Evolutionary conservation across 2,329 filamentous ascomycete species (phyloP).

Genomic region (Fusarium chlamydosporum): DNA sequence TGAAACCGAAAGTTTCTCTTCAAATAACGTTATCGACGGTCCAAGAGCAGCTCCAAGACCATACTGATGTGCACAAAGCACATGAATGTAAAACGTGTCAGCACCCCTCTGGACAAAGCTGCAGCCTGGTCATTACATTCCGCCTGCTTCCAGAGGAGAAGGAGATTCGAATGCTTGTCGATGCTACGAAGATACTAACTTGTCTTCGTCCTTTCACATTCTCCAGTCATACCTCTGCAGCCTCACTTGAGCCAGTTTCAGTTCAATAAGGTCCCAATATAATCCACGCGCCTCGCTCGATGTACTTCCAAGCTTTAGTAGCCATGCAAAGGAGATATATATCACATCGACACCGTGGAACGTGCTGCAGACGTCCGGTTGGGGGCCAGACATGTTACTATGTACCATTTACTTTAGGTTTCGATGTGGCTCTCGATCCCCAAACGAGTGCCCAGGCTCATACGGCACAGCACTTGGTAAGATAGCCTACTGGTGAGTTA

Average conservation of each 20-base stretch:
- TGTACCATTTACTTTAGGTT: constrained; percentile 10
- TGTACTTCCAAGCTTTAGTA: constrained; percentile 25
- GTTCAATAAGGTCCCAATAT: constrained; percentile 19
- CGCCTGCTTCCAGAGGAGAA: constrained; percentile 32
- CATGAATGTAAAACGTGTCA: constrained; percentile 51
- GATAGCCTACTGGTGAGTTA: neutral
- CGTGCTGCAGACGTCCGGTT: constrained; percentile 11
- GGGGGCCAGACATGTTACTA: constrained; percentile 6
- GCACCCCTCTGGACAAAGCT: constrained; percentile 24
- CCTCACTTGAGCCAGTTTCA: constrained; percentile 38
- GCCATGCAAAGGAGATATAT: constrained; percentile 35
- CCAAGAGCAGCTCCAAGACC: constrained; percentile 40
- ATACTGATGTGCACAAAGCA: constrained; percentile 39
- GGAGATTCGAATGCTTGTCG: constrained; percentile 20
- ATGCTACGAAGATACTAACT: constrained; percentile 24
- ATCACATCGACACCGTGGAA: constrained; percentile 39
- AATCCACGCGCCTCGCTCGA: constrained; percentile 23
- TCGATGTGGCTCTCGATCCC: neutral
- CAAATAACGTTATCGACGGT: constrained; percentile 29
- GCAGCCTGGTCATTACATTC: constrained; percentile 37
- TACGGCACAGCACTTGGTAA: neutral
- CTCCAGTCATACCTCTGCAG: constrained; percentile 39
- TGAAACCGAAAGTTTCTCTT: constrained; percentile 27
- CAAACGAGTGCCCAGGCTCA: neutral
- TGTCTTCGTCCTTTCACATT: constrained; percentile 32